Evolutionary conservation across 2,329 filamentous ascomycete genomes (phyloP).

Genomic region (Penicillium sp.): DNA sequence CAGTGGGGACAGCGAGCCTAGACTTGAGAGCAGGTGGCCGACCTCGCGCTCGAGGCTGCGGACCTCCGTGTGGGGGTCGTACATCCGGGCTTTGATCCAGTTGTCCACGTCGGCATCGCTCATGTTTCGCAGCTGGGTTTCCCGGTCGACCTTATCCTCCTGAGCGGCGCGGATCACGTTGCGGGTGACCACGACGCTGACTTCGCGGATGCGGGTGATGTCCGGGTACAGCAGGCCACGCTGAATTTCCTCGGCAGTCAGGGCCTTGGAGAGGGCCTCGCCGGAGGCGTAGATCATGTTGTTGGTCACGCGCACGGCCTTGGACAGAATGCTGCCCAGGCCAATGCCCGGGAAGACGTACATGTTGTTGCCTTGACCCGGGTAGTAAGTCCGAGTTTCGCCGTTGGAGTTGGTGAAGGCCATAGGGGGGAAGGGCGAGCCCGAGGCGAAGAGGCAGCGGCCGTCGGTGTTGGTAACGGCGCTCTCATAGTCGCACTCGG

Average conservation of each 20-base stretch:
- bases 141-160: conserved; percentile 62
- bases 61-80: conserved; percentile 46
- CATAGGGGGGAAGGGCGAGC: conserved; percentile 78
- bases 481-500: conserved; percentile 94
- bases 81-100: conserved; percentile 48
- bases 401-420: conserved; percentile 57
- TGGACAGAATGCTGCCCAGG: conserved; percentile 84
- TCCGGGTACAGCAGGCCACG: conserved; percentile 84
- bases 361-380: conserved; percentile 73
- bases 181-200: conserved; percentile 76
- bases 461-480: conserved; percentile 88
- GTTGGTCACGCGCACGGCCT: conserved; percentile 80
- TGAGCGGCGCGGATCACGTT: conserved; percentile 92
- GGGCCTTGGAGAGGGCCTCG: conserved; percentile 67
- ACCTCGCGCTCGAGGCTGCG: conserved; percentile 44
- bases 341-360: conserved; percentile 97
- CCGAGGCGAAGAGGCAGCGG: conserved; percentile 86
- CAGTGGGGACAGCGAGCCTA: conserved; percentile 23
- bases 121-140: conserved; percentile 42
- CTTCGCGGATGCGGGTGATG: conserved; percentile 85
- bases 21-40: conserved; percentile 38
- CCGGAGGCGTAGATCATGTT: conserved; percentile 96
- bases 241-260: conserved; percentile 74
- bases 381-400: conserved; percentile 61
- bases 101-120: conserved; percentile 41